Conservation (phyloP, 1,139 yeast genomes). For the Suhomyces coccinellae region DNA sequence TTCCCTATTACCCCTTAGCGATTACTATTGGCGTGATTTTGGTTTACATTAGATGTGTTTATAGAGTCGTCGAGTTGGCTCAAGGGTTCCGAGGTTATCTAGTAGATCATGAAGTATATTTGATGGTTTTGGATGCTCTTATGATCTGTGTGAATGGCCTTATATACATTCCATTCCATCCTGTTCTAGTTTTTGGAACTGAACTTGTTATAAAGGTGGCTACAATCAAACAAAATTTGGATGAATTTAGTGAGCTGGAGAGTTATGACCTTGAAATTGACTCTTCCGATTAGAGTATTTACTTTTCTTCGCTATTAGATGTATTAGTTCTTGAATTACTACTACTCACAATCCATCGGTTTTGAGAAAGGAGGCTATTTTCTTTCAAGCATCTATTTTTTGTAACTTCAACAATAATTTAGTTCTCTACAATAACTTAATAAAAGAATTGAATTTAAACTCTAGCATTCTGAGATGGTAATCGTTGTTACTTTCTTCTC, state of each 20-base stretch:
- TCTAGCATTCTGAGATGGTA: no score
- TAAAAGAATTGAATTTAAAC: no score
- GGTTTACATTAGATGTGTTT: slow-evolving; percentile 72
- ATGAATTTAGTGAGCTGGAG: slow-evolving; percentile 16
- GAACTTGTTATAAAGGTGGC: slow-evolving; percentile 36
- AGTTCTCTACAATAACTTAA: no score
- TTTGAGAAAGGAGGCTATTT: no score
- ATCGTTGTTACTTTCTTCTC: slow-evolving; percentile 12
- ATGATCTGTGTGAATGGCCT: slow-evolving; percentile 56
- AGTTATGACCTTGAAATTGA: background rate
- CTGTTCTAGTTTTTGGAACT: slow-evolving; percentile 39
- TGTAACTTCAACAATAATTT: no score
- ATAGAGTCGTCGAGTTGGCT: slow-evolving; percentile 75
- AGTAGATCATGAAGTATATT: slow-evolving; percentile 67
- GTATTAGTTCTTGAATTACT: no score
- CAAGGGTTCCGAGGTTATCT: slow-evolving; percentile 78
- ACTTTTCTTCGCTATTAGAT: no score
- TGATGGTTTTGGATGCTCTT: slow-evolving; percentile 75
- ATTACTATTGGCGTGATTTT: slow-evolving; percentile 55
- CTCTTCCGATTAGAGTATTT: no score
- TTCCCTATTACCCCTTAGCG: slow-evolving; percentile 52
- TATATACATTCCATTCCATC: slow-evolving; percentile 58
- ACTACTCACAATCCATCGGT: no score
- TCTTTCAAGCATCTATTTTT: no score
- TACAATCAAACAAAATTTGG: slow-evolving; percentile 34